A percentile compares a stretch with the other conserved stretches of the same genome.
Evolutionary conservation across 2,329 filamentous ascomycete genomes (phyloP).

Genomic region (Aspergillus sojae): DNA sequence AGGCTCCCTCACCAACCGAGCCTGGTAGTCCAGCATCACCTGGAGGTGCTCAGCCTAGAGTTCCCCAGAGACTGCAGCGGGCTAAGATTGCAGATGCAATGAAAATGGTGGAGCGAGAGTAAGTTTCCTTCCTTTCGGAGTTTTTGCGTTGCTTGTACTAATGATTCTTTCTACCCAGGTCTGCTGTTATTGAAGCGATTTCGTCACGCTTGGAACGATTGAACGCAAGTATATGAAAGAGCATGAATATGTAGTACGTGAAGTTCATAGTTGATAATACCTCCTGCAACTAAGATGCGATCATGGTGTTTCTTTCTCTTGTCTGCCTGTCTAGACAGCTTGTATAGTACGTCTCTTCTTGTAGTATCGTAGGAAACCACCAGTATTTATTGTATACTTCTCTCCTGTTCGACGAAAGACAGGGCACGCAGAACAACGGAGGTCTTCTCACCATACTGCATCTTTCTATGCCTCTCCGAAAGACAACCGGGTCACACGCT

Average conservation of each 20-base stretch:
- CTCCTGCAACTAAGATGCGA: background rate
- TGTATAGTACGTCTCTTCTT: background rate
- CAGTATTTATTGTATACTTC: background rate
- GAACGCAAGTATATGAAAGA: slow-evolving; percentile 35
- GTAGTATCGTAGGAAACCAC: background rate
- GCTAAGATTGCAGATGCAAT: slow-evolving; percentile 52
- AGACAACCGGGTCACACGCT: background rate
- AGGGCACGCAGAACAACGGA: no score
- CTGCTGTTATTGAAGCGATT: slow-evolving; percentile 48
- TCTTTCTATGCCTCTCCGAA: no score
- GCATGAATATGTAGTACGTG: background rate
- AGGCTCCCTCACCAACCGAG: slow-evolving; percentile 28
- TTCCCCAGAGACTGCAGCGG: slow-evolving; percentile 48
- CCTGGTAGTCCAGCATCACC: slow-evolving; percentile 35
- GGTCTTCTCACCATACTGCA: no score
- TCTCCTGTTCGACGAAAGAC: background rate
- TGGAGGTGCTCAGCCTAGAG: slow-evolving; percentile 30
- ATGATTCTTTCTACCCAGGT: slow-evolving; percentile 29
- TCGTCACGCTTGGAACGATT: slow-evolving; percentile 45
- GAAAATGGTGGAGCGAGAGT: slow-evolving; percentile 55
- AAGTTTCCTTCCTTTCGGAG: slow-evolving; percentile 19
- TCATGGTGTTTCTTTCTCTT: background rate
- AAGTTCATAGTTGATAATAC: background rate
- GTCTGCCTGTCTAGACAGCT: background rate
- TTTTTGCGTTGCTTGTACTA: slow-evolving; percentile 7